Evolutionary conservation across 2,329 filamentous ascomycete species (phyloP).

Genomic region (Ophiostoma fasciatum): DNA sequence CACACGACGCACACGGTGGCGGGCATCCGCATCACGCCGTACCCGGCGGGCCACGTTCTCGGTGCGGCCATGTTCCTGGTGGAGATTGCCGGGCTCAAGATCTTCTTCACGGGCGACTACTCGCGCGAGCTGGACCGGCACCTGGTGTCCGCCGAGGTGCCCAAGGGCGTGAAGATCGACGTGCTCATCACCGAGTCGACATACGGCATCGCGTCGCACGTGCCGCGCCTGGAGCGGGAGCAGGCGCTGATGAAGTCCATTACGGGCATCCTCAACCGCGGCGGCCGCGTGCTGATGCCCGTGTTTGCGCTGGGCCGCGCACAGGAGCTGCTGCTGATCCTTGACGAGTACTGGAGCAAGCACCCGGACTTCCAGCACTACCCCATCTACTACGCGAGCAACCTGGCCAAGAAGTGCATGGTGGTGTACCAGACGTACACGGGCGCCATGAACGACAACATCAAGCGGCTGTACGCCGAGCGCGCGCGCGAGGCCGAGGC

Average conservation of each 20-base stretch:
- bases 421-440: slow-evolving; percentile 97
- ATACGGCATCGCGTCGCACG: slow-evolving; percentile 88
- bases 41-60: slow-evolving; percentile 93
- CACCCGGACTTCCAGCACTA: slow-evolving; percentile 78
- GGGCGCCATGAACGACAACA: slow-evolving; percentile 97
- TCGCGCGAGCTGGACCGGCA: slow-evolving; percentile 91
- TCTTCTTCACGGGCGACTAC: slow-evolving; percentile 96
- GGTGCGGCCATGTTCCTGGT: slow-evolving; percentile 97
- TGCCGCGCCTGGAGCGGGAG: slow-evolving; percentile 80
- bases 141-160: slow-evolving; percentile 84
- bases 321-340: slow-evolving; percentile 82
- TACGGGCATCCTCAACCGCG: slow-evolving; percentile 77
- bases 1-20: slow-evolving; percentile 96
- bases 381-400: slow-evolving; percentile 95
- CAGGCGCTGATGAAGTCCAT: slow-evolving; percentile 92
- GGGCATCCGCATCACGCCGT: slow-evolving; percentile 90
- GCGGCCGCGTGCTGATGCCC: slow-evolving; percentile 83
- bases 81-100: slow-evolving; percentile 91
- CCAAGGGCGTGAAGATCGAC: slow-evolving; percentile 78
- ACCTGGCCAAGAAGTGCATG: slow-evolving; percentile 93
- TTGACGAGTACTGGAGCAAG: slow-evolving; percentile 93
- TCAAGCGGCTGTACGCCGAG: slow-evolving; percentile 87
- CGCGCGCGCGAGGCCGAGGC: slow-evolving; percentile 83
- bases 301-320: slow-evolving; percentile 90
- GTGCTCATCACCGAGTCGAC: slow-evolving; percentile 96